Evolutionary conservation across 768 basidiomycete genomes (phyloP).

Genomic region (Saitozyma podzolica): DNA sequence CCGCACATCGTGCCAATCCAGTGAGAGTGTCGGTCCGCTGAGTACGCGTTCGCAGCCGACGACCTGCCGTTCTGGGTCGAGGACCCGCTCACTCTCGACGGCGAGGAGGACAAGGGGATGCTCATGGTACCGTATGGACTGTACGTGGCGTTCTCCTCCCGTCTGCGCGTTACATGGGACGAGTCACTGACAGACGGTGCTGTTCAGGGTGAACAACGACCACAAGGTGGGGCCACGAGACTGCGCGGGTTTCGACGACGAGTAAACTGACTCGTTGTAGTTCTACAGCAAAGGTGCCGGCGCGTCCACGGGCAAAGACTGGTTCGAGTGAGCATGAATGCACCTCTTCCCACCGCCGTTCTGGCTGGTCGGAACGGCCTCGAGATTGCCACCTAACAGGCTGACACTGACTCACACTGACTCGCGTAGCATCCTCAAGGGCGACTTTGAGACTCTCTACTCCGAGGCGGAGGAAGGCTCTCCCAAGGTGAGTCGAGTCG

Average conservation of each 20-base stretch:
- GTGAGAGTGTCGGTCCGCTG: too few relatives aligned
- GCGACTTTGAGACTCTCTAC: slow-evolving; percentile 33
- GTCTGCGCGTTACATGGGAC: too few relatives aligned
- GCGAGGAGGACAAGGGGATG: slow-evolving; percentile 34
- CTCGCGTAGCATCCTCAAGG: slow-evolving; percentile 5
- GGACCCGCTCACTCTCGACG: slow-evolving; percentile 25
- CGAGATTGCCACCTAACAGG: too few relatives aligned
- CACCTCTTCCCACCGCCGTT: too few relatives aligned
- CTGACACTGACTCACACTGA: too few relatives aligned
- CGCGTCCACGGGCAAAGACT: slow-evolving; percentile 24
- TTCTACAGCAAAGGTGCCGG: slow-evolving; percentile 27
- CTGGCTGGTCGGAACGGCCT: too few relatives aligned
- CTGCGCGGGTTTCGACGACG: slow-evolving; percentile 15
- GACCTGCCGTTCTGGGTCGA: slow-evolving; percentile 34
- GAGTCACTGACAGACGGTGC: too few relatives aligned
- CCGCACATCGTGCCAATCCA: too few relatives aligned
- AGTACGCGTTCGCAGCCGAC: background rate
- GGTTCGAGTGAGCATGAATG: slow-evolving; percentile 8
- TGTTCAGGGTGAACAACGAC: slow-evolving; percentile 15
- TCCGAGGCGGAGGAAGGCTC: slow-evolving; percentile 33
- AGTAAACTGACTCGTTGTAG: slow-evolving; percentile 6
- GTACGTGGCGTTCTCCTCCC: background rate
- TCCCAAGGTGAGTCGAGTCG: slow-evolving; percentile 34
- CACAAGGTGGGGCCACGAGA: background rate
- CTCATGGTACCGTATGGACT: slow-evolving; percentile 34